Base-by-base conservation (phyloP, 2,329 filamentous ascomycete species). In the Ramularia collo-cygni region DNA sequence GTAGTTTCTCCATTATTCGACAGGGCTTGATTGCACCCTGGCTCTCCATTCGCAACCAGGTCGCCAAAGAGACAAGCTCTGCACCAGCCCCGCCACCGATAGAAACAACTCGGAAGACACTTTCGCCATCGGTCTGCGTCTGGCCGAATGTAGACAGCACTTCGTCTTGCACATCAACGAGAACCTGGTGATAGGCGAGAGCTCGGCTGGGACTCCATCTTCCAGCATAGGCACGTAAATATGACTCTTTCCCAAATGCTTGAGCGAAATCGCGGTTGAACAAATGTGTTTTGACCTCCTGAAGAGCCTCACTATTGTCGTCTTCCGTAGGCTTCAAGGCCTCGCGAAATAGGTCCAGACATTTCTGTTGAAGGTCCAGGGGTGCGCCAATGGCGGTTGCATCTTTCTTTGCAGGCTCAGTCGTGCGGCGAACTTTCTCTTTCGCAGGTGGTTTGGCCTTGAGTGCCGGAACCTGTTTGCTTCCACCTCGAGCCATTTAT, bases 151-250 rank as follows among this genome's bases (percentile, higher is more conserved):
- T 14, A 12, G 9, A 7, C 19, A 35, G 29, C 12, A 46, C 9
- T 12, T 43, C 46, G 7, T 59, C 50, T 29, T 52, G 51, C 50
- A 66, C 39, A 55, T 64, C 46, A 45, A 53, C 57, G 16, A 81
- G 70, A 12, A 81, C 59, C n/a, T 73, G 68, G n/a, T 78, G 70
- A 64, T 96, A 96, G 47, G 82, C 86, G 37, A 96, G 66, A 0
- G 88, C 84, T 38, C 92, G 74, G 37, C 84, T 83, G 2, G 90
- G 85, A 63, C 88, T 95, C 89, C 90, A 98, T 53, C 92, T 71
- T 38, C 86, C 77, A 7, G 87, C 86, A 67, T 98, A 98, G 8
- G 83, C 85, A 45, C 83, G 77, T 13, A 95, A 72, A 53, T 82
- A 76, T 31, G 83, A 77, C 40, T 77, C 72, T 32, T 71, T 72